Percentiles rank a stretch among this genome's conserved stretches.
Evolutionary conservation across 805 yeast species (phyloP).

Genomic region (Schizosaccharomyces cryophilus): DNA sequence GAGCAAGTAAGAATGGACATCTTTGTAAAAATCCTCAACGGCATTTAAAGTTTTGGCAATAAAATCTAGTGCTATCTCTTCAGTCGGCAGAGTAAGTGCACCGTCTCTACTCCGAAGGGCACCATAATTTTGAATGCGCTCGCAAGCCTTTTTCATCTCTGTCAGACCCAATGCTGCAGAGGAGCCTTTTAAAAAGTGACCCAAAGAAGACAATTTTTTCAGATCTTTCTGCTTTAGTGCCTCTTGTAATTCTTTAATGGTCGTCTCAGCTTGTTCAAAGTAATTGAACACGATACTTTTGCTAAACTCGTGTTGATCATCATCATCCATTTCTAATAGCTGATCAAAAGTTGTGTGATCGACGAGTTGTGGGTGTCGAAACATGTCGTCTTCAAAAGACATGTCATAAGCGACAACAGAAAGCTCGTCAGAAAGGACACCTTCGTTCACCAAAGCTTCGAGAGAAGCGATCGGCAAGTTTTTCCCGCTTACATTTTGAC

Average conservation of each 20-base stretch:
- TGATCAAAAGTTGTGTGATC: slow-evolving; percentile 80
- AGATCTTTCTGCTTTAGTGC: slow-evolving; percentile 23
- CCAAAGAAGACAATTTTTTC: slow-evolving; percentile 41
- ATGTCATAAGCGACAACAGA: background rate
- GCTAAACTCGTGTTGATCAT: slow-evolving; percentile 47
- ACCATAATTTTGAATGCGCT: slow-evolving; percentile 78
- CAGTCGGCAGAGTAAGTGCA: background rate
- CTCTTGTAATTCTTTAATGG: slow-evolving; percentile 45
- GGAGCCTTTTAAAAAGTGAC: slow-evolving; percentile 86
- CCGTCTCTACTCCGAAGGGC: slow-evolving; percentile 11
- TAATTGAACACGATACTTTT: slow-evolving; percentile 54
- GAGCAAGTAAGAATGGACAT: background rate
- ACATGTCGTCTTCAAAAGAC: background rate
- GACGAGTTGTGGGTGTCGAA: slow-evolving; percentile 15
- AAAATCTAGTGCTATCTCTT: background rate
- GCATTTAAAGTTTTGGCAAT: background rate
- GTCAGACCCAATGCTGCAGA: slow-evolving; percentile 81
- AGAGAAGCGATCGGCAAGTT: background rate
- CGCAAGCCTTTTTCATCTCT: slow-evolving; percentile 68
- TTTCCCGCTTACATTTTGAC: background rate
- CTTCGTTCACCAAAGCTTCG: background rate
- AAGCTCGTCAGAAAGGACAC: background rate
- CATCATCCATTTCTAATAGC: slow-evolving; percentile 77
- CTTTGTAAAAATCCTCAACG: background rate
- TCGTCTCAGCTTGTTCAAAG: slow-evolving; percentile 68